Base-by-base conservation (phyloP, 176 grass and related monocot species). In the Hsuehochloa calcarea region DNA sequence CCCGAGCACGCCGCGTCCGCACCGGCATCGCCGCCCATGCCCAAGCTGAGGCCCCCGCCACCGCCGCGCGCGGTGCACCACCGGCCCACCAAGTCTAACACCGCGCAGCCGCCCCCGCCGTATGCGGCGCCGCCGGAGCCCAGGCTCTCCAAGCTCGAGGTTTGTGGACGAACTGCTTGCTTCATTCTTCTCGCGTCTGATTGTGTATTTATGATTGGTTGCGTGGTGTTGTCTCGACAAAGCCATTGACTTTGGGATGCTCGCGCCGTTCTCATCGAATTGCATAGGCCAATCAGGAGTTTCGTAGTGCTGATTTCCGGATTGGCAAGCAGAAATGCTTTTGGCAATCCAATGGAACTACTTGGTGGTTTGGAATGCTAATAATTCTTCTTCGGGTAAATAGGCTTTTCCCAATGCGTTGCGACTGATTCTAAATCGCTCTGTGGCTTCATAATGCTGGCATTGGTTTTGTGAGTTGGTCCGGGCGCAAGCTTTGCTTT, bases 121-220 rank as follows among this genome's bases (percentile, higher is more conserved):
- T 54, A 47, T 43, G 6, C 67, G 15, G 64, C 79, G 15, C 72
- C 34, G 17, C 82, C 50, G n/a, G 65, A 47, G 44, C 20, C 63
- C 8, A 68, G 2, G 64, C 40, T 50, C 13, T 29, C 51, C n/a
- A 52, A 78, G 73, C 89, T 90, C 49, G 49, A 84, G 89, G 88
- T 89, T 13, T 41, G 87, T 72, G 19, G 2, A 3, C 19, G 8
- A 46, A 60, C 58, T 34, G 20, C 39, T 75, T 6, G 8, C 65
- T 10, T 52, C 23, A 54, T 16, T 39, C 22, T 73, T 8, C 82
- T 43, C 16, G 70, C 44, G 13, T 16, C 72, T 73, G 59, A 68
- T 58, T 74, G 44, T 22, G 0, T 19, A 0, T 3, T 58, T 71
- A 56, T 4, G 29, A 73, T 20, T 56, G 25, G 9, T 61, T 26